Conservation (phyloP, 1,284 basidiomycete genomes). For the Moniliophthora roreri region DNA sequence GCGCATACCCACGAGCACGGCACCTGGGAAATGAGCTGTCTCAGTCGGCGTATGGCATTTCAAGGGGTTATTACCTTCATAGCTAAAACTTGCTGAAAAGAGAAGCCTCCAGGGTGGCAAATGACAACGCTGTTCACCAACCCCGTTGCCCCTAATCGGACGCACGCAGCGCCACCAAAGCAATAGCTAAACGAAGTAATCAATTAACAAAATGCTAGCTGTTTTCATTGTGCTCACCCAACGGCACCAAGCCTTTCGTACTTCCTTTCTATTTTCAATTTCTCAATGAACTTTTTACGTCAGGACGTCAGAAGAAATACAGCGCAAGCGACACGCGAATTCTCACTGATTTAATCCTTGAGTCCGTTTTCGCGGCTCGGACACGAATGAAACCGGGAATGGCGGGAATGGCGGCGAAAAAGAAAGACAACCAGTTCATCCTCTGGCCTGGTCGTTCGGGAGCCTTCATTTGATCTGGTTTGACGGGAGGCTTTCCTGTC, state of each 20-base stretch:
- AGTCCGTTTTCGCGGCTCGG: constrained; percentile 30
- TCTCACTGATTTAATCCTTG: constrained; percentile 27
- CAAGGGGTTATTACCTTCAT: constrained; percentile 35
- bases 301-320: background rate
- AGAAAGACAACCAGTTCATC: too few species aligned
- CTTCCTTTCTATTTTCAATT: constrained; percentile 48
- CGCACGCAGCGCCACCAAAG: constrained; percentile 50
- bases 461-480: background rate
- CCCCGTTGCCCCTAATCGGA: constrained; percentile 39
- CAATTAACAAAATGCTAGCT: background rate
- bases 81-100: constrained; percentile 35
- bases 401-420: background rate
- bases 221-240: constrained; percentile 39
- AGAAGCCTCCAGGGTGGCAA: constrained; percentile 52
- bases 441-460: too few species aligned
- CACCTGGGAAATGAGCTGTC: constrained; percentile 23
- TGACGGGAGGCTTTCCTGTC: background rate
- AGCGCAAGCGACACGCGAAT: background rate
- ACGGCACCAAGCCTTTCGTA: constrained; percentile 61
- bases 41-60: background rate
- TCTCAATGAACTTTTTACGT: constrained; percentile 42
- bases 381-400: background rate
- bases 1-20: constrained; percentile 58
- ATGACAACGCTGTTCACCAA: constrained; percentile 51
- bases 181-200: constrained; percentile 46